These are phyloP conservation scores for Zygoascus meyerae DNA, from an alignment of 1,139 yeast genomes.

Conservation along the genomic window DNA sequence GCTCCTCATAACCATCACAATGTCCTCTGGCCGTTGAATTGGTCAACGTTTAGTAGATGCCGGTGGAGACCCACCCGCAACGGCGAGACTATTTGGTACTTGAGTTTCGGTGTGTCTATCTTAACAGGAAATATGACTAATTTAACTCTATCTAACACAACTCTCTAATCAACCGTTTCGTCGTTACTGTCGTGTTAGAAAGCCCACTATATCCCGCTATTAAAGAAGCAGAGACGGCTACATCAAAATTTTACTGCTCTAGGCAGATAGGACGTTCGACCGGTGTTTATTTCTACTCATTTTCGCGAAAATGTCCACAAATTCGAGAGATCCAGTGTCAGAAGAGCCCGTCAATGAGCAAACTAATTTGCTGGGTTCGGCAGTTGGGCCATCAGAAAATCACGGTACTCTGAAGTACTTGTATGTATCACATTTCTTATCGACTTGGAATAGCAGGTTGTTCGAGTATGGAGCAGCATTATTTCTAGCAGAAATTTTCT, in stretches of 20 bases:
- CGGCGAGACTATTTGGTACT: too few relatives aligned
- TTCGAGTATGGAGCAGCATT: conserved; percentile 35
- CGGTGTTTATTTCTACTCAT: too few relatives aligned
- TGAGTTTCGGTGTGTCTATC: too few relatives aligned
- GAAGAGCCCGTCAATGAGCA: not conserved
- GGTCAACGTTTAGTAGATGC: too few relatives aligned
- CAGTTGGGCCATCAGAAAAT: not conserved
- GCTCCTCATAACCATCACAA: too few relatives aligned
- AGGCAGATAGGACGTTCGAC: too few relatives aligned
- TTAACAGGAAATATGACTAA: too few relatives aligned
- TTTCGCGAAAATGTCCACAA: not conserved
- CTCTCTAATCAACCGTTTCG: not conserved
- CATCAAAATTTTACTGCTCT: too few relatives aligned
- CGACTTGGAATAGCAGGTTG: conserved; percentile 35
- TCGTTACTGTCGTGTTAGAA: not conserved
- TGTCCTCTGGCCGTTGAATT: too few relatives aligned
- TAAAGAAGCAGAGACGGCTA: not conserved
- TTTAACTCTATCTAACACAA: too few relatives aligned
- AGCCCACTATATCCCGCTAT: not conserved
- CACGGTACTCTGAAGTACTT: conserved; percentile 12
- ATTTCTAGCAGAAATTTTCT: conserved; percentile 31
- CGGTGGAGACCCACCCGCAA: too few relatives aligned
- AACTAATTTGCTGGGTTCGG: not conserved
- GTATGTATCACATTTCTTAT: conserved; percentile 32
- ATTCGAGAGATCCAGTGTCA: not conserved